Conservation (phyloP, 805 yeast species). For the Yarrowia phangngaensis region DNA sequence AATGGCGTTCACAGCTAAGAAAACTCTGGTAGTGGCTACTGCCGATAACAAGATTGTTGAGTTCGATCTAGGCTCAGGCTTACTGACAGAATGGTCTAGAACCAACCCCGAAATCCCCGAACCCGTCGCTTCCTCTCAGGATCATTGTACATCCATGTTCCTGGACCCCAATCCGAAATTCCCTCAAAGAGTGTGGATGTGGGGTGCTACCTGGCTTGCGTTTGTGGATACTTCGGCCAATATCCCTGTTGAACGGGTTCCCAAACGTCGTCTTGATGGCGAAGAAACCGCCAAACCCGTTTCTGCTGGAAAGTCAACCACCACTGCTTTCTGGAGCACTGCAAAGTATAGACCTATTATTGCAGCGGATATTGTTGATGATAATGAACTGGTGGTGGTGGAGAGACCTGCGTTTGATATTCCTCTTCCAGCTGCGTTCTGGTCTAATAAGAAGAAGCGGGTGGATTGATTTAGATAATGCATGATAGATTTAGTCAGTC, state of each 20-base stretch:
- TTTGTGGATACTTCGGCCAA: constrained; percentile 63
- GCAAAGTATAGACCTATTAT: constrained; percentile 71
- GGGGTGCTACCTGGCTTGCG: constrained; percentile 79
- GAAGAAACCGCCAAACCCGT: constrained; percentile 40
- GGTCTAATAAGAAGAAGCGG: constrained; percentile 37
- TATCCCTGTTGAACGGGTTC: constrained; percentile 46
- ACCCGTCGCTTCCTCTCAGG: constrained; percentile 53
- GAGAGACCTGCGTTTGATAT: constrained; percentile 68
- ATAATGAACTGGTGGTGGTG: constrained; percentile 61
- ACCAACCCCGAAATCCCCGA: constrained; percentile 73
- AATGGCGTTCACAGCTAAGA: constrained; percentile 50
- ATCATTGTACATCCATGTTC: constrained; percentile 72
- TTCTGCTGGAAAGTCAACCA: constrained; percentile 31
- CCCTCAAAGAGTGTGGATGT: constrained; percentile 65
- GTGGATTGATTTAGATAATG: constrained; percentile 18
- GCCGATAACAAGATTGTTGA: constrained; percentile 74
- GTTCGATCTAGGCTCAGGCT: constrained; percentile 45
- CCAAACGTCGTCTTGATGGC: constrained; percentile 45
- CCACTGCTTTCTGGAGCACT: constrained; percentile 61
- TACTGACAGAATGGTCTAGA: constrained; percentile 71
- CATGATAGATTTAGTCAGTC: too few species aligned
- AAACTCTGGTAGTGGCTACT: constrained; percentile 60
- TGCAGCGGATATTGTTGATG: constrained; percentile 53
- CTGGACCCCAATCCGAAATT: constrained; percentile 41
- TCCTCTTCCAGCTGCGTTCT: constrained; percentile 40